These are phyloP conservation scores for Medicago arabica DNA, from an alignment of 306 rosid species.

Conservation along the genomic window DNA sequence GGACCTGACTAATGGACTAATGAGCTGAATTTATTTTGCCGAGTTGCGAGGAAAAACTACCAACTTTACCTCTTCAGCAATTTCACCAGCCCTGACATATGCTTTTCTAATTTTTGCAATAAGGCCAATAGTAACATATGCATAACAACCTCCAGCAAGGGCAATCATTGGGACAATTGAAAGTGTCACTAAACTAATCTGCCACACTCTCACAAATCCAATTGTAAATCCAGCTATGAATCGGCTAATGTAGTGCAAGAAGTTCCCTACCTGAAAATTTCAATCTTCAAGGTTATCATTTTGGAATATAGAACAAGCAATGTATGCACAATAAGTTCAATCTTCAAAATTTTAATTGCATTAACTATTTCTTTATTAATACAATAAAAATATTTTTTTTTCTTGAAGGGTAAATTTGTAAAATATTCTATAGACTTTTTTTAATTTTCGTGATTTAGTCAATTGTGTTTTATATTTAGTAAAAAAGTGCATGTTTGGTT, in stretches of 20 bases:
- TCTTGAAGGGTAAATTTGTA: too few species aligned
- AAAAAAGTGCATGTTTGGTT: too few species aligned
- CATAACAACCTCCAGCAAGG: constrained; percentile 92
- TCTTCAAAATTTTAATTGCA: too few species aligned
- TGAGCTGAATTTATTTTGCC: neutral
- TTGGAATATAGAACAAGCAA: neutral
- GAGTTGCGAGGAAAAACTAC: neutral
- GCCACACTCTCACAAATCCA: constrained; percentile 95
- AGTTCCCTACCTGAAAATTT: constrained; percentile 79
- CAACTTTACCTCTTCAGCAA: constrained; percentile 83
- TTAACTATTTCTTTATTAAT: too few species aligned
- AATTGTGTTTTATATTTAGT: too few species aligned
- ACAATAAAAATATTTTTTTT: too few species aligned
- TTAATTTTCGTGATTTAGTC: too few species aligned
- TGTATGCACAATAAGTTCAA: neutral
- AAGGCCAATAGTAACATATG: constrained; percentile 82
- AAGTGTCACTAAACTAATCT: constrained; percentile 86
- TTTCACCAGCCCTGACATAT: constrained; percentile 92
- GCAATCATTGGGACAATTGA: constrained; percentile 94
- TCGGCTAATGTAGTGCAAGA: constrained; percentile 91
- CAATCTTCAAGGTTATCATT: neutral
- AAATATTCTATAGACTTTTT: too few species aligned
- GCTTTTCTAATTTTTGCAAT: constrained; percentile 78
- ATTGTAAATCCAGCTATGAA: constrained; percentile 75
- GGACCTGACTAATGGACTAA: too few species aligned